Conservation (phyloP, 2,329 filamentous ascomycete genomes). For the Cercospora beticola region DNA sequence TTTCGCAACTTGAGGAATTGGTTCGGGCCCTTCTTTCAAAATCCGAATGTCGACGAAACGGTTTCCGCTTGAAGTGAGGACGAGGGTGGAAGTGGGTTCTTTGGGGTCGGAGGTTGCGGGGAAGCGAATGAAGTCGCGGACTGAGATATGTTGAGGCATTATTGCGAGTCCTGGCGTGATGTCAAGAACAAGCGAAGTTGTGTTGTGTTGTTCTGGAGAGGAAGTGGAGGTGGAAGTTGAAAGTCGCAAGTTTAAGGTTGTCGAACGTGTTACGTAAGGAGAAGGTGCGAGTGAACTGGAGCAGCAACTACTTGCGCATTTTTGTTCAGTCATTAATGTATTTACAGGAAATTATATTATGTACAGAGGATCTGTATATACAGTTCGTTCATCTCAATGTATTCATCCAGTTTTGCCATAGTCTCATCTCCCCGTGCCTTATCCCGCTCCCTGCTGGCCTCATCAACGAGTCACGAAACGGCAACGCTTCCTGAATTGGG, state of each 20-base stretch:
- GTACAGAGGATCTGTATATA: constrained; percentile 8
- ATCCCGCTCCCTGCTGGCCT: not conserved
- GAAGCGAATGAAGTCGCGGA: constrained; percentile 61
- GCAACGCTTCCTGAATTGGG: not conserved
- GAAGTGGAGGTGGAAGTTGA: not conserved
- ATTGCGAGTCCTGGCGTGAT: not conserved
- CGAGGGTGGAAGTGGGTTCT: constrained; percentile 64
- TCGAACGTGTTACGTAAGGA: constrained; percentile 7
- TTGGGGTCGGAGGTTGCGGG: constrained; percentile 43
- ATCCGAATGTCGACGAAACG: constrained; percentile 65
- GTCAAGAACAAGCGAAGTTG: not conserved
- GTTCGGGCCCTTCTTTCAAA: constrained; percentile 35
- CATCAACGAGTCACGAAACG: constrained; percentile 9
- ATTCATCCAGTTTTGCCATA: constrained; percentile 7
- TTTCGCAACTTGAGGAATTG: constrained; percentile 4
- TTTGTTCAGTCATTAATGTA: not conserved
- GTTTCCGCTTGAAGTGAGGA: constrained; percentile 59
- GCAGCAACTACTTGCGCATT: not conserved
- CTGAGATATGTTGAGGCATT: constrained; percentile 51
- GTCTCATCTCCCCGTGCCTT: not conserved
- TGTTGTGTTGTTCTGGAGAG: not conserved
- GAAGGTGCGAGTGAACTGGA: constrained; percentile 10
- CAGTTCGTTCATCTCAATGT: constrained; percentile 15
- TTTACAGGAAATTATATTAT: not conserved
- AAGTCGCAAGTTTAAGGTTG: not conserved